These are phyloP conservation scores for Intubia oerlemansii DNA, from an alignment of 2,329 filamentous ascomycete species.

Conservation along the genomic window DNA sequence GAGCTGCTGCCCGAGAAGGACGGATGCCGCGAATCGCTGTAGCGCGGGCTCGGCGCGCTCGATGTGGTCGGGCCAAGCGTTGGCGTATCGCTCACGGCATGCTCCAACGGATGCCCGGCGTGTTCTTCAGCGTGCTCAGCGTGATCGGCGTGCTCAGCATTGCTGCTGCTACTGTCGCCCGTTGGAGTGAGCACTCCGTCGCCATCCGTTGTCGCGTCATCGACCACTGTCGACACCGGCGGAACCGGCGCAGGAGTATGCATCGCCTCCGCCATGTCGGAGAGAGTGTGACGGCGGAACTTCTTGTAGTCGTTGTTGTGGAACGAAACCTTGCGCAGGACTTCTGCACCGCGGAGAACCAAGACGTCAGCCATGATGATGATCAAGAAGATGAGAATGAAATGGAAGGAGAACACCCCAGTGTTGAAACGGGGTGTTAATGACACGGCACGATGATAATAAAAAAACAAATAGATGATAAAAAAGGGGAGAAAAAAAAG, in stretches of 20 bases:
- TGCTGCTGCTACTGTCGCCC: constrained; percentile 12
- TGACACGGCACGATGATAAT: too few species aligned
- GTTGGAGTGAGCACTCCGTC: constrained; percentile 21
- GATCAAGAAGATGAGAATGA: background rate
- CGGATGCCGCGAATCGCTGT: constrained; percentile 44
- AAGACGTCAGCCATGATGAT: constrained; percentile 19
- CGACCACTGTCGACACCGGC: constrained; percentile 10
- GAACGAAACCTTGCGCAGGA: constrained; percentile 19
- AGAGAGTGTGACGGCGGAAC: constrained; percentile 15
- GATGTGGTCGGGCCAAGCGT: constrained; percentile 20
- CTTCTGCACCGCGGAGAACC: constrained; percentile 18
- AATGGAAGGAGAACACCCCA: background rate
- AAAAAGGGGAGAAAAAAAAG: background rate
- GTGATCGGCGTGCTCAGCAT: background rate
- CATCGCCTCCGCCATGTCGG: constrained; percentile 22
- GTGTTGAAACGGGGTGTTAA: too few species aligned
- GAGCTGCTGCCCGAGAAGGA: too few species aligned
- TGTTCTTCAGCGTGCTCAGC: too few species aligned
- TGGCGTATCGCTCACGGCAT: constrained; percentile 24
- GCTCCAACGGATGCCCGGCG: too few species aligned
- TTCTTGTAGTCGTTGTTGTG: constrained; percentile 16
- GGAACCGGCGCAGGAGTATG: constrained; percentile 1
- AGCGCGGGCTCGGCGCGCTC: constrained; percentile 3
- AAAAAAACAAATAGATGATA: too few species aligned
- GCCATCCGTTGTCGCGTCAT: constrained; percentile 19